These are phyloP conservation scores for Ehretia macrophylla DNA, from an alignment of 257 asterid genomes.

Conservation along the genomic window DNA sequence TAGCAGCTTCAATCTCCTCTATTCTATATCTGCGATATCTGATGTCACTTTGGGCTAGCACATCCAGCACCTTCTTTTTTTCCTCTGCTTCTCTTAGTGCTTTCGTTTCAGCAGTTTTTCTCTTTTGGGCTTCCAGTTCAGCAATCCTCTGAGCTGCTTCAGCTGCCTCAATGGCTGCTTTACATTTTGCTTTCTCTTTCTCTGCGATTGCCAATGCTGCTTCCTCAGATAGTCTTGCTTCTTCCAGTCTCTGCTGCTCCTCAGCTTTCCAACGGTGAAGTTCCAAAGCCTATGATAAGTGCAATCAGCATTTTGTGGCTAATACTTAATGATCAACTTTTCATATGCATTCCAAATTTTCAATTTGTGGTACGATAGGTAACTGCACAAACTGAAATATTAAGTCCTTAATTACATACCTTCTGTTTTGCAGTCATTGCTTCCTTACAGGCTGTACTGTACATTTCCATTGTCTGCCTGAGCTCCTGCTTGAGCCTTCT, in stretches of 20 bases:
- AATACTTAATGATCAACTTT: background rate
- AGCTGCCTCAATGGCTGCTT: slow-evolving; percentile 82
- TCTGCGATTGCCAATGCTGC: slow-evolving; percentile 77
- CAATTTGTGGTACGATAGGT: too few relatives aligned
- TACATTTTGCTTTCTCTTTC: slow-evolving; percentile 70
- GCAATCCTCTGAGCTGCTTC: slow-evolving; percentile 86
- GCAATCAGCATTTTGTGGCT: background rate
- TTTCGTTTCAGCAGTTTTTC: slow-evolving; percentile 71
- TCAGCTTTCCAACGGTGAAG: slow-evolving; percentile 85
- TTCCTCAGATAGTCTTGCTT: slow-evolving; percentile 67
- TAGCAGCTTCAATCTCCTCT: slow-evolving; percentile 82
- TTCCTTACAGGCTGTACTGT: slow-evolving; percentile 91
- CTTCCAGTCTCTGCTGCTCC: slow-evolving; percentile 66
- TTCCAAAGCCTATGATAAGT: slow-evolving; percentile 52
- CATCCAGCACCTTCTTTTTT: slow-evolving; percentile 55
- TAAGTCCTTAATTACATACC: slow-evolving; percentile 23
- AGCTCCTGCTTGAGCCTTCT: slow-evolving; percentile 88
- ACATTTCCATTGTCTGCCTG: slow-evolving; percentile 94
- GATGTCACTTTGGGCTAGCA: slow-evolving; percentile 50
- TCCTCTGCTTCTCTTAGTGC: slow-evolving; percentile 70
- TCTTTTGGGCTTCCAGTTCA: slow-evolving; percentile 75
- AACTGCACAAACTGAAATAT: background rate
- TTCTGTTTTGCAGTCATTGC: slow-evolving; percentile 81
- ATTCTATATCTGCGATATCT: slow-evolving; percentile 74
- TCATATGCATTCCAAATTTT: background rate